phyloP scores from a whole-genome alignment of 1,284 basidiomycete species.

The Cryptococcus sp. region DNA sequence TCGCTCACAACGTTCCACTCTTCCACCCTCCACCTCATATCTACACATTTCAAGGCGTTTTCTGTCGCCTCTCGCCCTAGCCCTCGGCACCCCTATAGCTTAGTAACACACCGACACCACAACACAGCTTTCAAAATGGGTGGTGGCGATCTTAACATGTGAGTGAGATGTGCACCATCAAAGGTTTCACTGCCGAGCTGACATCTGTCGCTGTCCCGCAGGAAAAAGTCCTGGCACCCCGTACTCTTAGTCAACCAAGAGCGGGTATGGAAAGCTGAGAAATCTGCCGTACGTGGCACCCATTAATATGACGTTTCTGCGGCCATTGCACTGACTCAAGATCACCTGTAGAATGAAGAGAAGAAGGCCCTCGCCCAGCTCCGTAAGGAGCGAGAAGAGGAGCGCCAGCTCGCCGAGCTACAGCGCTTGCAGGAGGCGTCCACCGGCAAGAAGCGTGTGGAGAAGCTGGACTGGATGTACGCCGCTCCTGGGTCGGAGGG shows the following conservation, averaged over 20 bases:
- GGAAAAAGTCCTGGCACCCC: constrained; percentile 99
- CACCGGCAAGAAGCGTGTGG: constrained; percentile 88
- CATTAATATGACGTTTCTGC: neutral
- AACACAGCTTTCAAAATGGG: constrained; percentile 67
- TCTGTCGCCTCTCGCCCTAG: too few relatives aligned
- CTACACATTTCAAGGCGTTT: neutral
- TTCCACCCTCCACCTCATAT: neutral
- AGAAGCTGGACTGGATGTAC: constrained; percentile 99
- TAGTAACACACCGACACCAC: neutral
- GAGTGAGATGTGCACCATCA: neutral
- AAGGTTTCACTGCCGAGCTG: constrained; percentile 49
- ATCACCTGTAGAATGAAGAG: constrained; percentile 72
- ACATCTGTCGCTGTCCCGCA: constrained; percentile 58
- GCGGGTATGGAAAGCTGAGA: constrained; percentile 98
- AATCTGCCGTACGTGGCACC: constrained; percentile 72
- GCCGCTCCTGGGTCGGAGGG: constrained; percentile 82
- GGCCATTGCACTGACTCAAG: constrained; percentile 1
- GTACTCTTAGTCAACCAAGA: constrained; percentile 98
- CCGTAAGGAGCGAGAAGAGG: constrained; percentile 94
- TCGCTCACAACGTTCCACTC: neutral
- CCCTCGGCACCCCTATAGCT: neutral
- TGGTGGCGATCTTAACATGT: constrained; percentile 60
- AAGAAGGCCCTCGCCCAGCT: constrained; percentile 97
- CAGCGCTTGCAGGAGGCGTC: constrained; percentile 90
- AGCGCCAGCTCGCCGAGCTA: constrained; percentile 91